phyloP scores from a whole-genome alignment of 31 red algal species.

The Asparagopsis taxiformis region DNA sequence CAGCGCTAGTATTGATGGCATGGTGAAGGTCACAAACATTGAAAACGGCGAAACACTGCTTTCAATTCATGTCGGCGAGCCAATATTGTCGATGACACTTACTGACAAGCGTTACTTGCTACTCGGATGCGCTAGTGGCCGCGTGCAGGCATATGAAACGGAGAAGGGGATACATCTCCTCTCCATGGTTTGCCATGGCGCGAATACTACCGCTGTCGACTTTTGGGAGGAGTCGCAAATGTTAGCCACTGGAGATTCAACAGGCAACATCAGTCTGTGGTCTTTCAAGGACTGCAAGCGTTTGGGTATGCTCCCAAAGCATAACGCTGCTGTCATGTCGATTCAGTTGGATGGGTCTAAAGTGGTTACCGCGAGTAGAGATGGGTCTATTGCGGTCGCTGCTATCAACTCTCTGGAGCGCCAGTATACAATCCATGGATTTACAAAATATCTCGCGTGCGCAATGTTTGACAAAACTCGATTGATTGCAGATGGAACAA shows the following conservation, averaged over 20 bases:
- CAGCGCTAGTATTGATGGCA: slow-evolving; percentile 52
- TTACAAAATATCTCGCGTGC: slow-evolving; percentile 54
- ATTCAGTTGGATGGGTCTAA: slow-evolving; percentile 48
- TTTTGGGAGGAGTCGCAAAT: slow-evolving; percentile 51
- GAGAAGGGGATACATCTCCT: slow-evolving; percentile 34
- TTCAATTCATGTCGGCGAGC: slow-evolving; percentile 44
- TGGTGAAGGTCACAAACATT: slow-evolving; percentile 23
- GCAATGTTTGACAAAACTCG: slow-evolving; percentile 48
- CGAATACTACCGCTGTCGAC: slow-evolving; percentile 45
- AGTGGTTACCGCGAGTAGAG: slow-evolving; percentile 38
- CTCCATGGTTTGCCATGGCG: slow-evolving; percentile 46
- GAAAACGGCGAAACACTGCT: slow-evolving; percentile 15
- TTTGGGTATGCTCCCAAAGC: slow-evolving; percentile 23
- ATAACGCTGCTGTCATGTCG: slow-evolving; percentile 54
- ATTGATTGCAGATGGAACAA: slow-evolving; percentile 57
- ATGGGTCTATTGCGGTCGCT: slow-evolving; percentile 36
- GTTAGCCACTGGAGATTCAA: slow-evolving; percentile 46
- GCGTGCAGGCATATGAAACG: slow-evolving; percentile 48
- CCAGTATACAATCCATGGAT: slow-evolving; percentile 47
- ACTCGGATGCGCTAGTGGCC: slow-evolving; percentile 39
- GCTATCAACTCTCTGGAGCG: slow-evolving; percentile 10
- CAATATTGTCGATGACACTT: slow-evolving; percentile 47
- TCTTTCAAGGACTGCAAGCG: slow-evolving; percentile 31
- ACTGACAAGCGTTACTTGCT: slow-evolving; percentile 65
- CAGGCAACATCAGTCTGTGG: slow-evolving; percentile 41